phyloP scores from a whole-genome alignment of 495 filamentous ascomycete genomes.

The Annulohypoxylon stygium region DNA sequence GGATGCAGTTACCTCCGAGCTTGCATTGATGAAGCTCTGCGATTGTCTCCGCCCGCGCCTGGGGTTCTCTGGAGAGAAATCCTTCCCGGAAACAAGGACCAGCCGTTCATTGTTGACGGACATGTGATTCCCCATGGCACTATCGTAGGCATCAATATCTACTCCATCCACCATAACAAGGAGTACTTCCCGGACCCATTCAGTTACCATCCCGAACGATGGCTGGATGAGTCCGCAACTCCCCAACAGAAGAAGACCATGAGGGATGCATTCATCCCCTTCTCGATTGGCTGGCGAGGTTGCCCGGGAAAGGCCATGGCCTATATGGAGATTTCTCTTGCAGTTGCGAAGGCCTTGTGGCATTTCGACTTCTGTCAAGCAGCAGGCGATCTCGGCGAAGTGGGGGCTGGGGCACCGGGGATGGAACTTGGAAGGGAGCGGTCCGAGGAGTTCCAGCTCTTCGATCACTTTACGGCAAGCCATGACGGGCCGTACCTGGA shows the following conservation, averaged over 20 bases:
- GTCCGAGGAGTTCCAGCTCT: constrained; percentile 14
- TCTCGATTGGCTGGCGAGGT: constrained; percentile 55
- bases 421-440: not conserved
- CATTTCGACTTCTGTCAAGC: constrained; percentile 9
- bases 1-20: constrained; percentile 61
- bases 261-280: constrained; percentile 57
- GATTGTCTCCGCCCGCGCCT: constrained; percentile 66
- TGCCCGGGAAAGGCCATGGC: constrained; percentile 47
- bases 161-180: constrained; percentile 12
- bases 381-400: not conserved
- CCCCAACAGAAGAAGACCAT: not conserved
- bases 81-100: constrained; percentile 44
- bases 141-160: not conserved
- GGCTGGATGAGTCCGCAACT: not conserved
- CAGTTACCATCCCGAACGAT: not conserved
- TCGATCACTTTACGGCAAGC: constrained; percentile 5
- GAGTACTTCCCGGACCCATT: constrained; percentile 6
- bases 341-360: constrained; percentile 48
- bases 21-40: constrained; percentile 71
- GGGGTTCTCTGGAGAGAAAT: constrained; percentile 60
- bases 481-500: constrained; percentile 4
- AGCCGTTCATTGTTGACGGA: constrained; percentile 64
- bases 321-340: constrained; percentile 52
- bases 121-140: constrained; percentile 57
- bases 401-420: not conserved